Evolutionary conservation across 345 rosid genomes (phyloP).

Genomic region (Salix purpurea): DNA sequence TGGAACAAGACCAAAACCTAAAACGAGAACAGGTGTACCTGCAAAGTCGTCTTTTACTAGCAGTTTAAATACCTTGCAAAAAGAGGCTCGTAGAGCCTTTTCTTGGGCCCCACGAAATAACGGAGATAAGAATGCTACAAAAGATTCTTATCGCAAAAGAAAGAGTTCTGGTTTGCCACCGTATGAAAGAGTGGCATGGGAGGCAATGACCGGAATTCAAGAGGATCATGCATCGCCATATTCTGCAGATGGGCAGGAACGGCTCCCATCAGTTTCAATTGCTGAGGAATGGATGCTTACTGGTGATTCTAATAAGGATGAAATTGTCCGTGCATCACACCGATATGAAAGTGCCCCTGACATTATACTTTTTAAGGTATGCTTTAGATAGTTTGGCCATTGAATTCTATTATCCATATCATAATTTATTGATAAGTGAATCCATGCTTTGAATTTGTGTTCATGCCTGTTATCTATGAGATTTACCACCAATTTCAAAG

Average conservation of each 20-base stretch:
- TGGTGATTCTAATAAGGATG: slow-evolving; percentile 75
- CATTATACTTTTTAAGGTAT: slow-evolving; percentile 85
- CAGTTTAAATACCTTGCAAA: slow-evolving; percentile 87
- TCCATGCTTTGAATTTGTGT: too few species aligned
- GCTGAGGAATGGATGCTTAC: slow-evolving; percentile 96
- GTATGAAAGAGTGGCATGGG: slow-evolving; percentile 90
- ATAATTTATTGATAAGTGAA: too few species aligned
- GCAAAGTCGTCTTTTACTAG: slow-evolving; percentile 65
- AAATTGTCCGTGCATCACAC: slow-evolving; percentile 75
- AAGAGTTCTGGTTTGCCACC: slow-evolving; percentile 77
- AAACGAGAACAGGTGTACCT: slow-evolving; percentile 51
- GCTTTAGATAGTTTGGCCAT: background rate
- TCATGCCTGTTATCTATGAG: background rate
- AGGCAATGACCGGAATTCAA: slow-evolving; percentile 92
- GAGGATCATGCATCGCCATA: slow-evolving; percentile 63
- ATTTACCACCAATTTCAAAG: background rate
- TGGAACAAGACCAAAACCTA: slow-evolving; percentile 63
- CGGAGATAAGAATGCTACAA: slow-evolving; percentile 64
- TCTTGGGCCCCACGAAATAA: slow-evolving; percentile 92
- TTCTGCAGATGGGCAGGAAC: slow-evolving; percentile 73
- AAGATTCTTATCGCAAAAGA: slow-evolving; percentile 81
- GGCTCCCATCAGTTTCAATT: slow-evolving; percentile 81
- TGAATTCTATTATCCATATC: background rate
- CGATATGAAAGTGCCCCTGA: slow-evolving; percentile 93
- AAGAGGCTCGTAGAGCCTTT: slow-evolving; percentile 93